Conservation (phyloP, 2,329 filamentous ascomycete species). For the Ascochyta koolunga region DNA sequence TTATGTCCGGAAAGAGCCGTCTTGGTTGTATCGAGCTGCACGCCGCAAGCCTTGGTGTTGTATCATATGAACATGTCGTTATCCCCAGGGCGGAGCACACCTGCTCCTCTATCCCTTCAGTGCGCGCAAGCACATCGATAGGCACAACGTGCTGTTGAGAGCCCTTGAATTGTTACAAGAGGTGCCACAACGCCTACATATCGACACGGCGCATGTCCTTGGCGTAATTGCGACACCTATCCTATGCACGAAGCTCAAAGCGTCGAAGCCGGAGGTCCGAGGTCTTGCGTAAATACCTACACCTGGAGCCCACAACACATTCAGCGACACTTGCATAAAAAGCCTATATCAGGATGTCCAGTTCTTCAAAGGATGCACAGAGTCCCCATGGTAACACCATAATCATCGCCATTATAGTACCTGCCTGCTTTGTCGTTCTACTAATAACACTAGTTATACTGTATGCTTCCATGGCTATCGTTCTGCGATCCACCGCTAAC, state of each 20-base stretch:
- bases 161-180: background rate
- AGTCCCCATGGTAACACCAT: constrained; percentile 22
- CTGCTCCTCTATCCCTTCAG: background rate
- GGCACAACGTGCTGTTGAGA: constrained; percentile 4
- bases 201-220: background rate
- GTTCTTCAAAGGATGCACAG: background rate
- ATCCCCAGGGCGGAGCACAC: constrained; percentile 9
- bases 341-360: background rate
- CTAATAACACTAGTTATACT: constrained; percentile 38
- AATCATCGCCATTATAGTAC: constrained; percentile 41
- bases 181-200: background rate
- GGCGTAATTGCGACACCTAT: constrained; percentile 17
- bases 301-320: background rate
- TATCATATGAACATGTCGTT: constrained; percentile 22
- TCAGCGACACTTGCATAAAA: background rate
- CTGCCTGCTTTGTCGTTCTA: constrained; percentile 39
- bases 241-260: constrained; percentile 21
- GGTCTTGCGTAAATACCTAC: background rate
- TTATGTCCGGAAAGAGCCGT: constrained; percentile 16
- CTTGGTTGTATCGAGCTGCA: constrained; percentile 22
- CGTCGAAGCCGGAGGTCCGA: constrained; percentile 6
- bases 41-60: constrained; percentile 21
- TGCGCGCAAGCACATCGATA: constrained; percentile 8
- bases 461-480: constrained; percentile 22
- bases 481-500: constrained; percentile 10